Evolutionary conservation across 129 eudicot genomes (phyloP), one percentile per base, ranked within the genome.

Genomic region (Helichrysum umbraculigerum): DNA sequence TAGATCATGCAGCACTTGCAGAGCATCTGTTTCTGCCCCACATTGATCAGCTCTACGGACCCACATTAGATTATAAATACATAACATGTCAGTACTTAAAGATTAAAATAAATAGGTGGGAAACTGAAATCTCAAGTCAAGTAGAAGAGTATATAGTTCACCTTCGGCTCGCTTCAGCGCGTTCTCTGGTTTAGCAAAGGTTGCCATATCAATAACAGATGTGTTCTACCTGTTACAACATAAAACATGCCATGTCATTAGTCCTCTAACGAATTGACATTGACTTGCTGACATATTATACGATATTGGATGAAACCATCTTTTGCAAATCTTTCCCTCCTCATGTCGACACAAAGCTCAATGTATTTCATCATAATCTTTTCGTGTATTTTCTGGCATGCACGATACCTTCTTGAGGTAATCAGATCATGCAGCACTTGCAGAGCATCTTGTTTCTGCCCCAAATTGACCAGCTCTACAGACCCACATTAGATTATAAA

Each of bases 291-390:
- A 67, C 97, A 91, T 5, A 91, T 85, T 66, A 85, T 83, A 14
- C 96, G 91, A 42, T 92, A 91, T 35, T 91, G 92, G 25, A 91
- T 91, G 21, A 91, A 76, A n/a, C 95, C 96, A 78, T 92, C 97
- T 84, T 92, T 89, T 2, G 96, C 93, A 81, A 77, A 85, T 72
- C 93, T 87, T 1, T 89, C 97, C 64, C 83, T 87, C 51, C 88
- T 72, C 97, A 92, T 83, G 71, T 87, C 97, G 39, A 89, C 96
- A 81, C 93, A 92, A 19, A 92, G 87, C 72, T 92, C 96, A 8
- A 89, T 73, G 75, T 87, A 85, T 79, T 92, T 87, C 75, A 89
- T 87, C 96, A 92, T 84, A 21, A 89, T 92, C 30, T 81, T 86
- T 61, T 92, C 96, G 14, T 83, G 90, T 6, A 93, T 85, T 76